Evolutionary conservation across 73 alveolate genomes (phyloP).

Genomic region (Effrenium voratum): DNA sequence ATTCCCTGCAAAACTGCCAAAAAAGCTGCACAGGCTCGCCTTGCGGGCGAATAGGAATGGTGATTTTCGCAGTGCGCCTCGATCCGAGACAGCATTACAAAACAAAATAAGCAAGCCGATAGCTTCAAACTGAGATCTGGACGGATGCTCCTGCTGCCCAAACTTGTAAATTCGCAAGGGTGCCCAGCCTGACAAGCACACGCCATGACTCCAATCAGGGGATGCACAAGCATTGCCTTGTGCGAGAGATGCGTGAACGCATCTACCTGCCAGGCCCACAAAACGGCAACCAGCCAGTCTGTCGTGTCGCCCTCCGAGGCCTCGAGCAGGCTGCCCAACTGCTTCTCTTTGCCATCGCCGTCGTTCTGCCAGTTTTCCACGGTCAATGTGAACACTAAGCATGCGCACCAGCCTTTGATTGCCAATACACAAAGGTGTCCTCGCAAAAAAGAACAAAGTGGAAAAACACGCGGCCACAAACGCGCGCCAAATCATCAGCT

Average conservation of each 20-base stretch:
- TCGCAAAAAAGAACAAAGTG: not conserved
- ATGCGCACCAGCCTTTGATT: conserved; percentile 4
- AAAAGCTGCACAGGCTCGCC: not conserved
- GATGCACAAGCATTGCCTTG: not conserved
- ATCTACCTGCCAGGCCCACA: too few relatives aligned
- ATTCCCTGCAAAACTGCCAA: not conserved
- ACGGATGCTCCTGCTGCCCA: conserved; percentile 71
- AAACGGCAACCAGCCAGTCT: too few relatives aligned
- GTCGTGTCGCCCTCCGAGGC: too few relatives aligned
- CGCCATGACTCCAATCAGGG: too few relatives aligned
- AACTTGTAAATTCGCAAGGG: conserved; percentile 49
- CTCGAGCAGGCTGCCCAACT: conserved; percentile 38
- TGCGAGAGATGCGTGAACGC: conserved; percentile 68
- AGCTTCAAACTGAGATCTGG: not conserved
- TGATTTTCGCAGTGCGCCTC: conserved; percentile 67
- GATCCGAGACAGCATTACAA: not conserved
- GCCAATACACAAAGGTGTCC: conserved; percentile 90
- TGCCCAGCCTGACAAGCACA: conserved; percentile 89
- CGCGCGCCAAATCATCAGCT: not conserved
- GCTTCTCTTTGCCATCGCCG: conserved; percentile 25
- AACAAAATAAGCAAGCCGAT: not conserved
- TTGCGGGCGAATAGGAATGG: conserved; percentile 81
- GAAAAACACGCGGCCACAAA: too few relatives aligned
- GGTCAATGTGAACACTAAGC: not conserved
- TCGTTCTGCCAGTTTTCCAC: not conserved